phyloP scores from a whole-genome alignment of 371 early-diverging fungal genomes.

The Circinella umbellata region DNA sequence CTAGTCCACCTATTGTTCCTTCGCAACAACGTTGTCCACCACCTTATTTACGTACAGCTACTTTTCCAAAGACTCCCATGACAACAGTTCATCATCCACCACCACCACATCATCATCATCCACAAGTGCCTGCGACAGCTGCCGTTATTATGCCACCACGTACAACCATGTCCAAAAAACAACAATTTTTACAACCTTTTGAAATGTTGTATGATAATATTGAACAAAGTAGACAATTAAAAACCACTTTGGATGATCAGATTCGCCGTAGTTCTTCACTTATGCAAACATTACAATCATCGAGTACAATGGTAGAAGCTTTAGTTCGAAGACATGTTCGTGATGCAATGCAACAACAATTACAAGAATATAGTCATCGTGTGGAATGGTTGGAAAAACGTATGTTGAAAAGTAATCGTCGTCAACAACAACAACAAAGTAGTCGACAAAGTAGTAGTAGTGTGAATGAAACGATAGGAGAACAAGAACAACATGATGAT shows the following conservation, averaged over 20 bases:
- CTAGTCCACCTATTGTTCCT: conserved; percentile 52
- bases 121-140: conserved; percentile 3
- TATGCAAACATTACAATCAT: conserved; percentile 74
- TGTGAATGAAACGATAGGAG: not conserved
- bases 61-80: conserved; percentile 23
- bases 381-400: conserved; percentile 30
- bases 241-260: conserved; percentile 73
- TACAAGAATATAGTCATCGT: conserved; percentile 30
- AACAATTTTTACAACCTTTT: conserved; percentile 60
- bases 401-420: not conserved
- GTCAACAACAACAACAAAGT: not conserved
- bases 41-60: conserved; percentile 21
- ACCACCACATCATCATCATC: conserved; percentile 8
- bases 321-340: conserved; percentile 67
- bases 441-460: conserved; percentile 15
- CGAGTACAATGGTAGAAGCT: conserved; percentile 75
- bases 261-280: conserved; percentile 74
- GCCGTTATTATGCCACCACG: not conserved
- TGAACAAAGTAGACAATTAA: conserved; percentile 58
- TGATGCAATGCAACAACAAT: conserved; percentile 33
- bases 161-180: conserved; percentile 35
- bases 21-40: conserved; percentile 36
- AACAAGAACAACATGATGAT: not conserved
- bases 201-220: conserved; percentile 62
- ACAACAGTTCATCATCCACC: not conserved